phyloP scores from a whole-genome alignment of 2,329 filamentous ascomycete species.

The Cladosporium sp. region DNA sequence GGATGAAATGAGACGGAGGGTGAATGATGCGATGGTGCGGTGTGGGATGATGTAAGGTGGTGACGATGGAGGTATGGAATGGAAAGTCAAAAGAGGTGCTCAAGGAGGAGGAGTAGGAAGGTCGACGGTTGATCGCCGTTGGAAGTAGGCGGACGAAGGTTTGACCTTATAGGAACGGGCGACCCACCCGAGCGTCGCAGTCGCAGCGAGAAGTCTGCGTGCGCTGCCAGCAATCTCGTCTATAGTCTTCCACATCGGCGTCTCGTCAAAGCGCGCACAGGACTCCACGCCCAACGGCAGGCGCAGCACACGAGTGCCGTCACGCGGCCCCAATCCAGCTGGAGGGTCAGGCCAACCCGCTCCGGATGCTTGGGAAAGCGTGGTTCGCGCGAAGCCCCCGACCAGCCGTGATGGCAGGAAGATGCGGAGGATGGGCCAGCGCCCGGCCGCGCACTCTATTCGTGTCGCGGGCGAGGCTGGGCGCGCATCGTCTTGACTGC shows the following conservation, averaged over 20 bases:
- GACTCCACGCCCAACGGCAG: background rate
- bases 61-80: too few relatives aligned
- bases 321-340: slow-evolving; percentile 5
- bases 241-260: slow-evolving; percentile 5
- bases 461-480: slow-evolving; percentile 1
- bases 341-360: background rate
- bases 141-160: too few relatives aligned
- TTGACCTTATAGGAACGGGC: too few relatives aligned
- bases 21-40: too few relatives aligned
- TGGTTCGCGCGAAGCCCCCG: too few relatives aligned
- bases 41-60: too few relatives aligned
- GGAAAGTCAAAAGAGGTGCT: background rate
- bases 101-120: too few relatives aligned
- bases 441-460: slow-evolving; percentile 2
- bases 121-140: too few relatives aligned
- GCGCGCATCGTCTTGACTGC: background rate
- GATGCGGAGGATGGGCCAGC: too few relatives aligned
- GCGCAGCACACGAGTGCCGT: slow-evolving; percentile 4
- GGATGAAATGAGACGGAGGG: background rate
- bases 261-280: slow-evolving; percentile 8
- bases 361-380: too few relatives aligned
- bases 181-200: background rate
- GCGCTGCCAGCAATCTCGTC: slow-evolving; percentile 10
- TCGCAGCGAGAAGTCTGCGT: background rate
- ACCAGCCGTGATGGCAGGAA: too few relatives aligned